phyloP scores from a whole-genome alignment of 352 stramenopile genomes.

The Thraustochytrium sp. region DNA sequence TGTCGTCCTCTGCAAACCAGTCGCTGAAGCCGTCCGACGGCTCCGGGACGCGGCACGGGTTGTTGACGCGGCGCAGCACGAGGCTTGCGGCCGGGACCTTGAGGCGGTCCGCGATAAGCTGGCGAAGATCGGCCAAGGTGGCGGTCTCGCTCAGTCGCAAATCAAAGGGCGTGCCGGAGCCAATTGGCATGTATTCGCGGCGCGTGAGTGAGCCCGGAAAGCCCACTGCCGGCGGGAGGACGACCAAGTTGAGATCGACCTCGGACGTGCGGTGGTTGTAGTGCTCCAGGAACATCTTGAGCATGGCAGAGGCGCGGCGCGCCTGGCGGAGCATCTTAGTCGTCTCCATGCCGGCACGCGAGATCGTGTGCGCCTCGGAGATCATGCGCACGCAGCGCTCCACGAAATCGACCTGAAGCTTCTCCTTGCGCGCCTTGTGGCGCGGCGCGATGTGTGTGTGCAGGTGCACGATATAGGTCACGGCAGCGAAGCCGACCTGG shows the following conservation, averaged over 20 bases:
- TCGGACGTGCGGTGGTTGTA: background rate
- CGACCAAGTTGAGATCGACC: background rate
- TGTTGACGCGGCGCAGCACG: background rate
- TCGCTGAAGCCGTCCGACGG: background rate
- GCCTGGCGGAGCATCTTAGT: background rate
- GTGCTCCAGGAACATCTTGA: constrained; percentile 25
- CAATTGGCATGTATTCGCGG: constrained; percentile 25
- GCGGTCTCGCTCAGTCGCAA: background rate
- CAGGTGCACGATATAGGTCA: background rate
- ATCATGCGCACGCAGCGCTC: background rate
- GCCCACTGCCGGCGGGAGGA: constrained; percentile 18
- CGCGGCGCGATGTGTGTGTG: background rate
- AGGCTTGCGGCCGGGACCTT: background rate
- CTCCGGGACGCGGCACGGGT: constrained; percentile 2
- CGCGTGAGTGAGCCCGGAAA: constrained; percentile 28
- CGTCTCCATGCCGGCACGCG: background rate
- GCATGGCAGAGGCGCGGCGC: background rate
- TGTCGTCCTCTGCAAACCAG: background rate
- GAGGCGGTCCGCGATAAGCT: background rate
- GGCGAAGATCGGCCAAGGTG: background rate
- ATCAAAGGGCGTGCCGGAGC: background rate
- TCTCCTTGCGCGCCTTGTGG: background rate
- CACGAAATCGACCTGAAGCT: background rate
- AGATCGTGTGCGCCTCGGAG: background rate
- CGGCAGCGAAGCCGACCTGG: constrained; percentile 13